Evolutionary conservation across 2,329 filamentous ascomycete genomes (phyloP), one percentile per base, ranked within the genome.

Genomic region (Fusarium penzigii): DNA sequence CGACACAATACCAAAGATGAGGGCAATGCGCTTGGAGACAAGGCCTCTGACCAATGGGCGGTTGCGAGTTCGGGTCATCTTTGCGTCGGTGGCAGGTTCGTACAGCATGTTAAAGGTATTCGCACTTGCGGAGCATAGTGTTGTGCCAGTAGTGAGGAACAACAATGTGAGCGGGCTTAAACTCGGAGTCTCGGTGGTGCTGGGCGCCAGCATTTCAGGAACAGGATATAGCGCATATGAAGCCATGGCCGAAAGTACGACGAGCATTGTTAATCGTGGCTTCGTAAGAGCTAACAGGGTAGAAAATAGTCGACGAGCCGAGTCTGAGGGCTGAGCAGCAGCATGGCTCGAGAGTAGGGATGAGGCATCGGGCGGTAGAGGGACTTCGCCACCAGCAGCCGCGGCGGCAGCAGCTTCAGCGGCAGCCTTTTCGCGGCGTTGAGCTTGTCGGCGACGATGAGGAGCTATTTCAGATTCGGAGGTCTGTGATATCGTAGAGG

Each of bases 51-150:
- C 94, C 1, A 99, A 78, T 0, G 94, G 94, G 5, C 94, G 78
- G 63, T 97, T 97, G 29, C 90, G 83, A 2, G 94, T 99, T n/a
- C 94, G 85, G 36, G 83, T 86, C 94, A 99, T 99, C 65, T 89
- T 85, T 42, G 92, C 90, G 71, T 99, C 94, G 67, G 92, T 92
- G 53, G 86, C 80, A 10, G 87, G 89, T 73, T 99, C 94, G 73
- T 97, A 92, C 52, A 97, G 85, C 94, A 99, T 99, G 73, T 99
- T 99, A 60, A 97, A 79, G 2, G 94, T 85, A 70, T 99, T 99
- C 41, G 94, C 94, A 53, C 89, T 90, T 41, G 92, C 91, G n/a
- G 85, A 89, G 70, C 90, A 94, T 17, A 97, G 80, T 5, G 92
- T 86, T 0, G 94, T 97, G 53, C 94, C 93, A 5, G 85, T 85